Base-by-base conservation (phyloP, 306 rosid genomes). In the Macrotyloma uniflorum region DNA sequence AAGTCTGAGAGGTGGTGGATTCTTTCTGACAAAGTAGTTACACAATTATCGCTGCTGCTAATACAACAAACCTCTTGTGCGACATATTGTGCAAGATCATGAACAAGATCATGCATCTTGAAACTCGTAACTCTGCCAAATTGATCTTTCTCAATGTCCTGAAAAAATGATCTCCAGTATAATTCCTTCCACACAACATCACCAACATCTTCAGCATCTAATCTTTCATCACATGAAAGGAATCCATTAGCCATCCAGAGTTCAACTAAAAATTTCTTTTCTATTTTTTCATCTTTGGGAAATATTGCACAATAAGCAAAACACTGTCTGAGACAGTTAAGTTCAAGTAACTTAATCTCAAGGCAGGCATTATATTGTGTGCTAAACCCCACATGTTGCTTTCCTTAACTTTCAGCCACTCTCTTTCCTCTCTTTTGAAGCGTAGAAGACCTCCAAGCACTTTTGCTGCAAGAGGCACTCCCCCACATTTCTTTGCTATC, bases 391-490 rank as follows among this genome's bases (percentile, higher is more conserved):
- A 79, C 0, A 79, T 0, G n/a, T 70, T 35, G 22, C 72, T 79
- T 33, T 70, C 72, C 65, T 46, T 46, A 1, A 79, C 12, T 22
- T 22, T 10, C 13, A 59, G n/a, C 77, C 78, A 79, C 2, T 59
- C 33, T 1, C 10, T 46, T 46, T 33, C 54, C 43, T 70, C 30
- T 46, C 53, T 59, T 49, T 84, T 76, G 24, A 84, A 13, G 2
- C 74, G 63, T 43, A 84, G 40, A 0, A 77, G 68, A 20, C 83
- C 26, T 8, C 85, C 88, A 0, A 84, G 22, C 16, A 85, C 59
- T 14, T 51, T 72, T 28, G 83, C 83, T 0, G 83, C 88, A 46
- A 80, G 58, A 19, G 88, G 85, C 4, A 80, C 71, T 12, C 85
- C 88, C 4, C 22, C 6, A 73, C 82, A 84, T 67, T 55, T 84